A percentile compares a stretch with the other conserved stretches of the same genome.
These are phyloP conservation scores for Penicillium palitans DNA, from an alignment of 2,329 filamentous ascomycete genomes.

Conservation along the genomic window DNA sequence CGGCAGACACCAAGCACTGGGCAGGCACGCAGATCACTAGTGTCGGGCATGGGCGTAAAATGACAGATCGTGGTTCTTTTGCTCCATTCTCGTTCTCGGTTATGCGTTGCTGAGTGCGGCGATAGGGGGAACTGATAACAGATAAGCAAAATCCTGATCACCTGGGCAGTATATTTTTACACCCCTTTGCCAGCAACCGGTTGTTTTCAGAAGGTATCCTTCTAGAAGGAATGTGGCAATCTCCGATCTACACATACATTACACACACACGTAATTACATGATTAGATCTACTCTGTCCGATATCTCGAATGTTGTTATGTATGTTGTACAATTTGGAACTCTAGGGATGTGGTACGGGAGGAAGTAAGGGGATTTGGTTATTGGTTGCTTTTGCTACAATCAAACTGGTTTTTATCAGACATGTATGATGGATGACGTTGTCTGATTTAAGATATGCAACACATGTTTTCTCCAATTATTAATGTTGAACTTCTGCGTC, in stretches of 20 bases:
- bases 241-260: neutral
- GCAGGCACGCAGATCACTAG: constrained; percentile 1
- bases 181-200: neutral
- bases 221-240: constrained; percentile 6
- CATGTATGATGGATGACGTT: neutral
- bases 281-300: neutral
- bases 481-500: no score
- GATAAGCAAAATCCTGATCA: neutral
- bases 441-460: neutral
- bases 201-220: neutral
- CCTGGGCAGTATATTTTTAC: neutral
- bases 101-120: neutral
- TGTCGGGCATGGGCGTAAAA: neutral
- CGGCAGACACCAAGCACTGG: neutral
- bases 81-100: neutral
- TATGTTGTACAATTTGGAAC: neutral
- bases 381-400: neutral
- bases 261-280: neutral
- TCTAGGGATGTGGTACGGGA: neutral
- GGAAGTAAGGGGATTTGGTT: neutral
- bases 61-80: neutral
- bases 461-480: neutral
- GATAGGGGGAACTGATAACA: neutral
- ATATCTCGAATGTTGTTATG: neutral
- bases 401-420: neutral